These are phyloP conservation scores for Fomitopsis pulvina DNA, from an alignment of 768 basidiomycete genomes.

Conservation along the genomic window DNA sequence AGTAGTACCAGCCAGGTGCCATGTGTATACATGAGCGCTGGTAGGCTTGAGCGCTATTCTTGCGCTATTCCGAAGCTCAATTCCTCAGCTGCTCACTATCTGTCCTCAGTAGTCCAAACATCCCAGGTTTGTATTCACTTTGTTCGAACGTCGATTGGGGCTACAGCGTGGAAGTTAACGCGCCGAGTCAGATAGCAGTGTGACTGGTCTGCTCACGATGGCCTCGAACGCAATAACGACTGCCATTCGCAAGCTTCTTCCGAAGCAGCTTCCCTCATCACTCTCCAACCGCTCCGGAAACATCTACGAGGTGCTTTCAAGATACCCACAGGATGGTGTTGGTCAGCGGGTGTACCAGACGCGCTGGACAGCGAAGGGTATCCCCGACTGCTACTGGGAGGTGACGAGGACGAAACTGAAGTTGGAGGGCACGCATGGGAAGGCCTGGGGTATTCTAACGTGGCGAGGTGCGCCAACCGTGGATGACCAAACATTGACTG, in stretches of 20 bases:
- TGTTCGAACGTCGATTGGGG: no score
- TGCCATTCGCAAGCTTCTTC: constrained; percentile 51
- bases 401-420: constrained; percentile 71
- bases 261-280: constrained; percentile 50
- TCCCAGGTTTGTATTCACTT: no score
- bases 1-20: no score
- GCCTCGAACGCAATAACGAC: constrained; percentile 14
- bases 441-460: constrained; percentile 73
- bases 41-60: no score
- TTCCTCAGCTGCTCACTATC: no score
- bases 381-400: constrained; percentile 65
- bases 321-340: constrained; percentile 58
- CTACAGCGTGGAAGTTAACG: no score
- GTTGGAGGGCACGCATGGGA: constrained; percentile 67
- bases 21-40: no score
- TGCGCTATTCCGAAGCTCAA: no score
- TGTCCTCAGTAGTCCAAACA: no score
- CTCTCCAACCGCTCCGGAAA: constrained; percentile 53
- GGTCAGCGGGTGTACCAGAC: constrained; percentile 66
- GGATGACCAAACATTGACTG: background rate
- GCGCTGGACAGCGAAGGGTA: constrained; percentile 67
- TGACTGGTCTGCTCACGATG: no score
- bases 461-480: constrained; percentile 61
- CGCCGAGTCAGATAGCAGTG: no score
- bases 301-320: constrained; percentile 67